Evolutionary conservation across 2,329 filamentous ascomycete species (phyloP), one percentile per base, ranked within the genome.

Genomic region (Cadophora gregata): DNA sequence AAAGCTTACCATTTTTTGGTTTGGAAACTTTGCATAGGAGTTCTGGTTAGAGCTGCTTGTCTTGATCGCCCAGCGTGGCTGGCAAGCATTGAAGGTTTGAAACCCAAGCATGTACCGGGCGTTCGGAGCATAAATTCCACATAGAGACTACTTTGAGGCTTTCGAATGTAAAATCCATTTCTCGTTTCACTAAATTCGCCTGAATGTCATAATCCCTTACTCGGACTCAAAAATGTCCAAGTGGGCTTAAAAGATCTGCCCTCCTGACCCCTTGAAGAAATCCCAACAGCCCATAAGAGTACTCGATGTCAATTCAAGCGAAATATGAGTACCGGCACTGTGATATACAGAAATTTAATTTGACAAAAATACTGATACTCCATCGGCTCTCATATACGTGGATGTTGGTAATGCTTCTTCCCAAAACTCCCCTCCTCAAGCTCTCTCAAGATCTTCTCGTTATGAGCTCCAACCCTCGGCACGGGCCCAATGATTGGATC

Each of bases 401-500:
- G 55, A 42, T 58, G 38, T 16, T 58, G 55, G 14, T 58, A 58
- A 45, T 42, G 16, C 29, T 63, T 42, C 53, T 56, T 63, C 24
- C 53, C 62, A 50, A 64, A 64, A 36, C 25, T 58, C 19, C 62
- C 36, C 5, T 59, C 53, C 45, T 59, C 42, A 25, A 64, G 38
- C n/a, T 64, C 62, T 10, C 42, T 64, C 21, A 64, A 21, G 19
- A 64, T 64, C 62, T 64, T 59, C 27, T 59, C 42, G 29, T 59
- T 64, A 27, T 64, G 62, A 25, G 55, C 53, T 38, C 62, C 62
- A 33, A 64, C 53, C 10, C 53, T 59, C 9, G 62, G 62, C 45
- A 64, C 56, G 8, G 62, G 62, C 12, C 62, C 62, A 45, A 64
- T 64, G 12, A 55, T 59, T 9, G 62, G 62, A n/a, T 50, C 36